A percentile compares a stretch with the other conserved stretches of the same genome.
Evolutionary conservation across 2,329 filamentous ascomycete species (phyloP).

Genomic region (Clarireedia paspali): DNA sequence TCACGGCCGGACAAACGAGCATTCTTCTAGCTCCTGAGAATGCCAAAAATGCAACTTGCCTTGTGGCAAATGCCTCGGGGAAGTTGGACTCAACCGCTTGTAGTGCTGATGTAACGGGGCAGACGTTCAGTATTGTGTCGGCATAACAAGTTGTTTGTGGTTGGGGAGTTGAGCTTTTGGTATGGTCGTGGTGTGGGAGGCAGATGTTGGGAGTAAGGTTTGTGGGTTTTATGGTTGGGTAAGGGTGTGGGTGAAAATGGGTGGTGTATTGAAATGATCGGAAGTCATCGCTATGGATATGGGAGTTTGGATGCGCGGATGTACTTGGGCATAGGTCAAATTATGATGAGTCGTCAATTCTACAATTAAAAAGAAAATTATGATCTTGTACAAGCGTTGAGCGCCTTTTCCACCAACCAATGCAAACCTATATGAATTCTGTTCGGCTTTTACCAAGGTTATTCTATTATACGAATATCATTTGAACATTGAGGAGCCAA

Average conservation of each 20-base stretch:
- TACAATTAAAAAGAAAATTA: too few species aligned
- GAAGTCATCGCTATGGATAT: too few species aligned
- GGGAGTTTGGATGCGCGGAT: too few species aligned
- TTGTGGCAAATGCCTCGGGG: slow-evolving; percentile 28
- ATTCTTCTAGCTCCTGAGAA: slow-evolving; percentile 39
- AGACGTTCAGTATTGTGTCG: slow-evolving; percentile 17
- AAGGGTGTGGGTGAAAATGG: background rate
- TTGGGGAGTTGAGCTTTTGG: background rate
- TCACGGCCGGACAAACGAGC: slow-evolving; percentile 30
- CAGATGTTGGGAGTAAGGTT: too few species aligned
- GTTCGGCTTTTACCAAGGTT: too few species aligned
- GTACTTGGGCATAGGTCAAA: too few species aligned
- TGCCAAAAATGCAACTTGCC: slow-evolving; percentile 36
- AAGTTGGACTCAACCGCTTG: slow-evolving; percentile 21
- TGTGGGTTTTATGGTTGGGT: background rate
- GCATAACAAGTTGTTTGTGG: background rate
- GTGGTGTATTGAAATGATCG: background rate
- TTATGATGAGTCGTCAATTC: too few species aligned
- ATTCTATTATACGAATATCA: background rate
- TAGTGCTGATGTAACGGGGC: slow-evolving; percentile 9
- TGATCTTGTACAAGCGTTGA: too few species aligned
- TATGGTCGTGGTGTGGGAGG: background rate
- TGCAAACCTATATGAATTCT: too few species aligned
- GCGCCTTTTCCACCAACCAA: too few species aligned
- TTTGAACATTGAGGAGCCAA: background rate